Conservation (phyloP, 768 basidiomycete species). For the Lentinula edodes region DNA sequence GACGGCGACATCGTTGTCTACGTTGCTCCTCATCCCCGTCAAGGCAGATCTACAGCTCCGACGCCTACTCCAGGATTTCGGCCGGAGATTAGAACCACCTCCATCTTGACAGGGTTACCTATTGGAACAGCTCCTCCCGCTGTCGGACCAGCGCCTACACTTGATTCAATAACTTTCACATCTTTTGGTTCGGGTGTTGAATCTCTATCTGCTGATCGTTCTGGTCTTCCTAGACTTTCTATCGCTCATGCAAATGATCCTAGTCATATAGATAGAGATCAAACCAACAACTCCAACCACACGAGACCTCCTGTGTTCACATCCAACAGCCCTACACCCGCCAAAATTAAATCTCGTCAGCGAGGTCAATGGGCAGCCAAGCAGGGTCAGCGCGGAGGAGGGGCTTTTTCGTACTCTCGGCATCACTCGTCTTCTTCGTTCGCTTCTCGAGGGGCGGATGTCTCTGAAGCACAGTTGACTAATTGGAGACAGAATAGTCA, state of each 20-base stretch:
- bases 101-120: neutral
- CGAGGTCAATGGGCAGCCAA: constrained; percentile 12
- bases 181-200: constrained; percentile 17
- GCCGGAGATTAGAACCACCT: neutral
- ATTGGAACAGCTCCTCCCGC: neutral
- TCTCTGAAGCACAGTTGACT: constrained; percentile 47
- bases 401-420: neutral
- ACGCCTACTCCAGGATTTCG: neutral
- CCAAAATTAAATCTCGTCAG: constrained; percentile 17
- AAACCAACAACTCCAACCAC: neutral
- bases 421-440: constrained; percentile 22
- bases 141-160: constrained; percentile 13
- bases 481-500: constrained; percentile 31
- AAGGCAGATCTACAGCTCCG: constrained; percentile 1
- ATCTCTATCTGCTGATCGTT: neutral
- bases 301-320: constrained; percentile 21
- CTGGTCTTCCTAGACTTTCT: neutral
- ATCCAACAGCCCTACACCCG: constrained; percentile 16
- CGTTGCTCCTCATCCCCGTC: constrained; percentile 66
- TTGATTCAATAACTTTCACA: constrained; percentile 31
- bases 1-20: constrained; percentile 76
- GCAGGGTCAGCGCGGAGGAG: constrained; percentile 9
- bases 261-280: neutral
- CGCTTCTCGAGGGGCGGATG: constrained; percentile 39
- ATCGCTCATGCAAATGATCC: no score